Base-by-base conservation (phyloP, 306 rosid genomes). In the Lupinus albus region DNA sequence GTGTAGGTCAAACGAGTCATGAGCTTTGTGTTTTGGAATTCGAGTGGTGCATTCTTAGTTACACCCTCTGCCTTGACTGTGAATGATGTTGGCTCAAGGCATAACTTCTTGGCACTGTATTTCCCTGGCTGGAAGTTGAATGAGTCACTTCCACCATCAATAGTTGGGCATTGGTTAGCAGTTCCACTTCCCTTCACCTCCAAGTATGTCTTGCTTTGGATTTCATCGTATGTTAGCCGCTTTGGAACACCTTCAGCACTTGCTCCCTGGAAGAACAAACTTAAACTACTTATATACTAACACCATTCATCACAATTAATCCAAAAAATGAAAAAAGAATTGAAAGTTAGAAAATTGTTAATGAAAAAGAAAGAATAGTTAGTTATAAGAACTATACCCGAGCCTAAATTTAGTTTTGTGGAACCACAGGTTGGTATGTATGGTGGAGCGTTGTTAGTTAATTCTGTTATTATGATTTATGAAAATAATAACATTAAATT, bases 1-100 rank as follows among this genome's bases (percentile, higher is more conserved):
- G 97, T 93, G 95, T 93, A 93, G 78, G 99, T 93, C 5, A 90
- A 44, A 1, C 97, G 99, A 58, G 99, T 93, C 99, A 93, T 93
- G 77, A 93, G 99, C 83, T 88, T 93, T 62, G 99, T 93, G 84
- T 88, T 85, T 54, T 90, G 99, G 86, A 93, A 93, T 14, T 87
- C 94, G 0, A 82, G 85, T 2, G 97, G 90, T 3, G 99, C 15
- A 61, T 93, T 93, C 82, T 93, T 93, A 85, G n/a, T 77, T 50
- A 93, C 86, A 0, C 90, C 79, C 39, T 93, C 99, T 1, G 99
- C 96, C 66, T 90, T 93, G 7, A 93, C 97, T 0, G 99, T 90
- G 90, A 93, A 93, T 4, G 99, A 93, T 16, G 99, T 93, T 0
- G 99, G 99, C 75, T 93, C 97, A 0, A 93, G 80, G 76, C 97